Base-by-base conservation (phyloP, 306 rosid species). In the Quercus variabilis region DNA sequence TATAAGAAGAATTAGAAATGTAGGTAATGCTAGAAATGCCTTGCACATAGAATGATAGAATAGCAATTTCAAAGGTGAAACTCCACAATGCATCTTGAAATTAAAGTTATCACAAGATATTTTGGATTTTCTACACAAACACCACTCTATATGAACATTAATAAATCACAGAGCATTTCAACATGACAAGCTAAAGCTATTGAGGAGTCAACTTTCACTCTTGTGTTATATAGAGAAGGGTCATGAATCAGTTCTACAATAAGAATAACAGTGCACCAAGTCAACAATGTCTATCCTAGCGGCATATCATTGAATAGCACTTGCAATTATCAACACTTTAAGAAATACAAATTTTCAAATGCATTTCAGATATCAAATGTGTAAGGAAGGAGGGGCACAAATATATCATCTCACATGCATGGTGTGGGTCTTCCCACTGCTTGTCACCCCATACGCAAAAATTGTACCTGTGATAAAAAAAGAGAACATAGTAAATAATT, bases 341-440 rank as follows among this genome's bases (percentile, higher is more conserved):
- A 67, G 71, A 21, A 67, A 33, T 19, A 67, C n/a, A 46, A 18
- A 35, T 35, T 67, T 19, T 35, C 25, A 35, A 67, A 64, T 84
- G 83, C 64, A 64, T 55, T 25, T 30, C 51, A 78, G 79, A 55
- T 74, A 67, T 60, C 71, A 64, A 30, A 65, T 35, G 68, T 79
- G 81, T 49, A 78, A 73, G 77, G 72, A 15, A 71, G 74, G 74
- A 74, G 55, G 72, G 72, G 76, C 63, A 41, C 18, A 76, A 81
- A 71, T 58, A 55, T 56, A 31, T 68, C 49, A 71, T 80, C 97
- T 95, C 76, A 95, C 99, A 88, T 95, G 99, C 99, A 95, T 95
- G 68, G 99, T 95, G 87, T 95, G 99, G 80, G 99, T 95, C 93
- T 95, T 95, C 84, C 99, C 99, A 30, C 99, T 95, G 90, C 99